Evolutionary conservation across 2,329 filamentous ascomycete genomes (phyloP).

Genomic region (Penicillium sclerotiorum): DNA sequence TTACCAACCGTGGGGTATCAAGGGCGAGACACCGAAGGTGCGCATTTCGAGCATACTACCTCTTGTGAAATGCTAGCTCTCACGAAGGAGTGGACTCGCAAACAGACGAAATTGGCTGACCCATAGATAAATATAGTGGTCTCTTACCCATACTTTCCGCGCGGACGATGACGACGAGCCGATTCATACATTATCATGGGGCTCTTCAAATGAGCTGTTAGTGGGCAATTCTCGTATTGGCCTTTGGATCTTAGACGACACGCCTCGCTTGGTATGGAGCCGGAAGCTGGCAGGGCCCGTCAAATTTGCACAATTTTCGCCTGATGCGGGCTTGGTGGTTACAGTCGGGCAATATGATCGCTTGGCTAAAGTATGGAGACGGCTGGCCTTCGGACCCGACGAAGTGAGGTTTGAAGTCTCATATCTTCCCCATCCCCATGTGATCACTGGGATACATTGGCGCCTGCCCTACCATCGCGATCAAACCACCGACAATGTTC

Average conservation of each 20-base stretch:
- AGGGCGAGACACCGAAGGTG: constrained; percentile 75
- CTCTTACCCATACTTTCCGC: constrained; percentile 55
- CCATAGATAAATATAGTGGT: constrained; percentile 48
- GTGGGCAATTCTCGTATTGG: constrained; percentile 71
- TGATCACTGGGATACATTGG: constrained; percentile 87
- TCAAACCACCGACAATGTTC: constrained; percentile 78
- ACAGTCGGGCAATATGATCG: constrained; percentile 77
- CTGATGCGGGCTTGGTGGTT: constrained; percentile 84
- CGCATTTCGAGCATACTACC: constrained; percentile 34
- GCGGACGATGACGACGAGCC: constrained; percentile 47
- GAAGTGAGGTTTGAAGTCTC: constrained; percentile 87
- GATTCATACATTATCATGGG: constrained; percentile 77
- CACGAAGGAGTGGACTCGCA: neutral
- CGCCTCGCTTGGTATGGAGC: constrained; percentile 65
- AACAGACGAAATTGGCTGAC: neutral
- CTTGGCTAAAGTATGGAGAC: constrained; percentile 89
- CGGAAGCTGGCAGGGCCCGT: constrained; percentile 71
- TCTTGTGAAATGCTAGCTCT: too few species aligned
- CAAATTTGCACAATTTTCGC: constrained; percentile 77
- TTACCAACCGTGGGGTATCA: constrained; percentile 73
- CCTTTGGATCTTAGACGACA: constrained; percentile 64
- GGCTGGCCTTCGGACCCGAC: constrained; percentile 78
- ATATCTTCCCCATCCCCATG: constrained; percentile 81
- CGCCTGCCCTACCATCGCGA: constrained; percentile 74
- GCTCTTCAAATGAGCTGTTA: constrained; percentile 79